phyloP scores from a whole-genome alignment of 495 filamentous ascomycete genomes.

The Penicilliopsis zonata region DNA sequence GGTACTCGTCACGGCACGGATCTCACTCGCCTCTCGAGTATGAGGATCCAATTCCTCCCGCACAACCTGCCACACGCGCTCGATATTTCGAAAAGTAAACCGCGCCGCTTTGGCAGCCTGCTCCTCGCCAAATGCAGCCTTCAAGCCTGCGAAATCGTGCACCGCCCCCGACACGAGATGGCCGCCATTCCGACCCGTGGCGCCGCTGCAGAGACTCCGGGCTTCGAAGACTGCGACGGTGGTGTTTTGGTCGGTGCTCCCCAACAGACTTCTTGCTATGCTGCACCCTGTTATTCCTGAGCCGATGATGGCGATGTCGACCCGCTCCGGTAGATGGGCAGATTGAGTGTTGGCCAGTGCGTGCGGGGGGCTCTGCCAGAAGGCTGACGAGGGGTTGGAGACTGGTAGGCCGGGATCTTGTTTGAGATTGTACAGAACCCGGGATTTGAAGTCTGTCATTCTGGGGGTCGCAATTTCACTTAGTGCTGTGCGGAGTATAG shows the following conservation, averaged over 20 bases:
- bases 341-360: background rate
- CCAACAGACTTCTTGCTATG: slow-evolving; percentile 23
- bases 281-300: slow-evolving; percentile 55
- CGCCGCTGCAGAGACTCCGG: slow-evolving; percentile 64
- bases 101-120: slow-evolving; percentile 15
- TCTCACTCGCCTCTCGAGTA: background rate
- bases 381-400: background rate
- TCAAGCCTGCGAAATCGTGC: background rate
- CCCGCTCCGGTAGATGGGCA: slow-evolving; percentile 25
- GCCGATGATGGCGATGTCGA: slow-evolving; percentile 50
- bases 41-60: slow-evolving; percentile 8
- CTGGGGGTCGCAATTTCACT: too few relatives aligned
- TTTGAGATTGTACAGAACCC: background rate
- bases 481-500: too few relatives aligned
- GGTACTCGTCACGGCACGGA: slow-evolving; percentile 3
- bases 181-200: slow-evolving; percentile 47
- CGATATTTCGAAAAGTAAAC: slow-evolving; percentile 20
- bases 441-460: background rate
- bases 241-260: background rate
- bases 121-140: slow-evolving; percentile 14
- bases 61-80: slow-evolving; percentile 14
- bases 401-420: background rate
- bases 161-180: slow-evolving; percentile 11
- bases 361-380: background rate
- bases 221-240: slow-evolving; percentile 61